Evolutionary conservation across 2,329 filamentous ascomycete species (phyloP).

Genomic region (Aureobasidium sp.): DNA sequence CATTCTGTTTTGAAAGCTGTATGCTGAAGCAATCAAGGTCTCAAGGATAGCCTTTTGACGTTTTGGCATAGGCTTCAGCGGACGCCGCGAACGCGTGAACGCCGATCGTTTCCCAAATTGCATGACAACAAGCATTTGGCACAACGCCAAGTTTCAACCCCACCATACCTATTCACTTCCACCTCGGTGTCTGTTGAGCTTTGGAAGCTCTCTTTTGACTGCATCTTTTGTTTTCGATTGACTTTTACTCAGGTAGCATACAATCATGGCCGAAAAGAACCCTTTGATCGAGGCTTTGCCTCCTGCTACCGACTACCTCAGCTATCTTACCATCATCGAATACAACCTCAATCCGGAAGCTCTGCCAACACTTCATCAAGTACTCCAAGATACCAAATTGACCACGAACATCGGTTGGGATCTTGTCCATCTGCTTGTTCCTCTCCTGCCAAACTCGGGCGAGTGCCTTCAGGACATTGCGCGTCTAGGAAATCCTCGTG

Average conservation of each 20-base stretch:
- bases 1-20: background rate
- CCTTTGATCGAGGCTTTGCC: slow-evolving; percentile 54
- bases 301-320: slow-evolving; percentile 61
- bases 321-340: slow-evolving; percentile 72
- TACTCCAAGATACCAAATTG: slow-evolving; percentile 60
- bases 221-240: background rate
- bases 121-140: background rate
- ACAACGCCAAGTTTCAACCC: background rate
- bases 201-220: background rate
- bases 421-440: slow-evolving; percentile 66
- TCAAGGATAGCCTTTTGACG: background rate
- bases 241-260: background rate
- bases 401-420: slow-evolving; percentile 80
- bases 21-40: background rate
- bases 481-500: slow-evolving; percentile 69
- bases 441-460: slow-evolving; percentile 58
- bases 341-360: slow-evolving; percentile 62
- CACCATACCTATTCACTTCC: background rate
- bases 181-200: slow-evolving; percentile 2
- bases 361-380: slow-evolving; percentile 60
- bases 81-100: background rate
- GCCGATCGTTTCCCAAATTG: background rate
- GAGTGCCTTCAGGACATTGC: slow-evolving; percentile 67
- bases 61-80: background rate
- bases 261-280: slow-evolving; percentile 29